Base-by-base conservation (phyloP, 2,329 filamentous ascomycete species). In the Dothistroma septosporum region DNA sequence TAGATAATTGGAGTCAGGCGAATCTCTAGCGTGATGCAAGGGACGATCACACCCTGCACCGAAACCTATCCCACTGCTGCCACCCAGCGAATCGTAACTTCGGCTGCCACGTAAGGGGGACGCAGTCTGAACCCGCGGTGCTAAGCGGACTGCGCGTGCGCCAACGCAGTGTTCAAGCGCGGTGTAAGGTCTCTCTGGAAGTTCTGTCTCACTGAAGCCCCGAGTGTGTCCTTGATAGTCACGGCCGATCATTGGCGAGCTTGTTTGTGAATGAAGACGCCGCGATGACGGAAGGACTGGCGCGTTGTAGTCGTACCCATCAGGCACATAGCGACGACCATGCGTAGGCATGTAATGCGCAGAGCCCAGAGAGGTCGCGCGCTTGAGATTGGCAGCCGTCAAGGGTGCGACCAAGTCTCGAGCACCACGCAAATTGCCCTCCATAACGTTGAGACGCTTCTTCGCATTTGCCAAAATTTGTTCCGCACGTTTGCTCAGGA, bases 401-500 rank as follows among this genome's bases (percentile, higher is more conserved):
- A 75, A 61, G 4, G 73, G 73, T 14, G 69, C 65, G n/a, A 73
- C 70, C 16, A 74, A 63, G 53, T 74, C 73, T 68, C 91, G 85
- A 32, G 91, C 92, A 62, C 91, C 87, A 60, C 83, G 87, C 21
- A 97, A 80, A 68, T 97, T 97, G 41, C 89, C 91, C 76, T 97
- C 93, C 92, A 97, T 96, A 33, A 90, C 91, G 72, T 90, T 94
- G 63, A 97, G 80, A 68, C 92, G 84, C 74, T 87, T 88, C 78
- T 97, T 97, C 33, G 93, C 93, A 76, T 96, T 96, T 59, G 92
- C 91, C 58, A 97, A 81, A 72, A 97, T 97, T 71, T 92, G 82
- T 73, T 97, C 92, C 1, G 92, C 92, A 69, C 91, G 85, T 67
- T 88, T 87, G 74, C 91, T 93, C 64, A 96, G 77, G 24, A 90